Evolutionary conservation across 1,284 basidiomycete genomes (phyloP), one percentile per base, ranked within the genome.

Genomic region (Moesziomyces antarcticus): DNA sequence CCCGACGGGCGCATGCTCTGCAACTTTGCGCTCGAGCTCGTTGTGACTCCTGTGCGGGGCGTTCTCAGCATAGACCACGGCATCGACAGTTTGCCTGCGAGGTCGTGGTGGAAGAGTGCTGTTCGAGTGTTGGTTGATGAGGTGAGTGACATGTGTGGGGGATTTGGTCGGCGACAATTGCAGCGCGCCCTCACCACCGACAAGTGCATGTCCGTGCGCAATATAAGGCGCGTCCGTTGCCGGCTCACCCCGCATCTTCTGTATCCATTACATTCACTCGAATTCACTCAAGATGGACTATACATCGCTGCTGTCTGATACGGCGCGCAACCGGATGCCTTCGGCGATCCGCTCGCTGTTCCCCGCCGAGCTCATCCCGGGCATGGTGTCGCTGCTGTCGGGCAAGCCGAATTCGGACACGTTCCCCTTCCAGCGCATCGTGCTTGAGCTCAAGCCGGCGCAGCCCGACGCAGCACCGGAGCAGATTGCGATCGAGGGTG

Each of bases 351-450:
- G 88, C 41, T 86, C 87, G 1, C 88, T 97, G 25, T 89, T 91
- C 75, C 92, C 90, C 0, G 87, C 93, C 45, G 94, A 97, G 84
- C 85, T 86, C 18, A 87, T 85, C 2, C 93, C 93, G 0, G 92
- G 92, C 2, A 85, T 96, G 70, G 91, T 97, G 56, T 94, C 93
- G n/a, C 87, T 97, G 61, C 81, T 86, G 21, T 87, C 87, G 7
- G 88, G 88, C 22, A 87, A 87, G 85, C 96, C 96, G 22, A 96
- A 97, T 82, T 88, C 91, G 18, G 85, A 87, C 5, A 92, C 93
- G 8, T 98, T 97, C 85, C 95, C 95, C 0, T 91, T 98, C 83
- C 89, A 90, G 7, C 89, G 90, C 0, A 86, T 97, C 73, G 88
- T 87, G 22, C 81, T 88, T 55, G 85, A 85, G 61, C 80, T 88